phyloP scores from a whole-genome alignment of 345 rosid species.

The Combretum micranthum region DNA sequence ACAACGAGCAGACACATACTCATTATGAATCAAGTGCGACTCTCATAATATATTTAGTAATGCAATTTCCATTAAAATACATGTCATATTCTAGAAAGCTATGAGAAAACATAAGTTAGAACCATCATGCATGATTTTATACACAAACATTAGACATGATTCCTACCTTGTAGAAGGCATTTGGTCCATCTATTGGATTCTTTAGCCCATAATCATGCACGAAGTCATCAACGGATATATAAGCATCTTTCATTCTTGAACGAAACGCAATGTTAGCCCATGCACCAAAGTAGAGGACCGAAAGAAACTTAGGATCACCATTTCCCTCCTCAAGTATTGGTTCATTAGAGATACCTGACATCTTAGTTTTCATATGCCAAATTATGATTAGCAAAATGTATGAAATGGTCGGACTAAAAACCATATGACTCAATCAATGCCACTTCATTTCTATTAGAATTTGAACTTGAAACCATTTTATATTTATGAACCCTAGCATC shows the following conservation, averaged over 20 bases:
- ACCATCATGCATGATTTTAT: background rate
- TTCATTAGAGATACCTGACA: constrained; percentile 34
- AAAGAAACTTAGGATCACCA: constrained; percentile 36
- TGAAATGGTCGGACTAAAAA: constrained; percentile 12
- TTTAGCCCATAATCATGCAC: constrained; percentile 38
- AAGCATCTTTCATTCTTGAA: constrained; percentile 87
- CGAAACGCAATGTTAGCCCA: constrained; percentile 69
- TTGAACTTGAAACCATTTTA: too few species aligned
- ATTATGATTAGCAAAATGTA: constrained; percentile 2
- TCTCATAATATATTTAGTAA: too few species aligned
- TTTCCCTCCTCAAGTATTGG: constrained; percentile 28
- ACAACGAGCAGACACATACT: too few species aligned
- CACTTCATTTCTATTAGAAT: too few species aligned
- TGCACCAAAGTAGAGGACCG: constrained; percentile 74
- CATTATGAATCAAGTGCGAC: too few species aligned
- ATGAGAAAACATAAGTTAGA: too few species aligned
- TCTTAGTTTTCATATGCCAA: constrained; percentile 53
- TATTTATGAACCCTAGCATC: too few species aligned
- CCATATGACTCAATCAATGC: too few species aligned
- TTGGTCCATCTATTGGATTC: constrained; percentile 37
- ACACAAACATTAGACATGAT: constrained; percentile 6
- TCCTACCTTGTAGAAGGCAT: constrained; percentile 79
- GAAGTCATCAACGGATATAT: constrained; percentile 54
- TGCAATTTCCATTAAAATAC: too few species aligned
- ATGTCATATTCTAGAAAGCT: too few species aligned